Base-by-base conservation (phyloP, 208 protist genomes). In the Strigomonas galati region DNA sequence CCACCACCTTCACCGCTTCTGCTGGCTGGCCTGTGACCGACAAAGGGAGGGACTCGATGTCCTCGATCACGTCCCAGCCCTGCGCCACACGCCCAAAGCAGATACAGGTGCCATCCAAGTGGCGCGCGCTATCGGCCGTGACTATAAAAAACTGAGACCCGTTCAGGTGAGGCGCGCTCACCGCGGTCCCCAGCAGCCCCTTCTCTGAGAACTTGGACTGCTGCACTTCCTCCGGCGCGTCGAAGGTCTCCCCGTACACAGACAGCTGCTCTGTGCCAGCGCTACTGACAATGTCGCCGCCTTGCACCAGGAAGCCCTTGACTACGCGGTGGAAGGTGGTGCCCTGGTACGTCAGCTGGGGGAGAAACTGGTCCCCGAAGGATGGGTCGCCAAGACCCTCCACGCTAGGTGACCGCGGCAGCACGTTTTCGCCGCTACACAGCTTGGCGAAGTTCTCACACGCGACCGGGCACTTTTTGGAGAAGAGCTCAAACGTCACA, bases 141-240 rank as follows among this genome's bases (percentile, higher is more conserved):
- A 95, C 68, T 35, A 97, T 92, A 62, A 97, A 97, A 65, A 97
- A 97, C 78, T 97, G 93, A 23, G 86, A 93, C 21, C 88, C 91
- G 62, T 99, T 99, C 27, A 98, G 97, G 78, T 98, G 89, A 7
- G 93, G 91, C 32, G 98, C 98, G 58, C 95, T 92, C 54, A 99
- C 98, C 35, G 98, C 98, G 66, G 99, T 99, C 14, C 97, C 98
- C 9, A 99, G 78, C 14, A 98, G 68, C n/a, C 97, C 97, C 35
- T 71, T 62, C 27, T 71, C 56, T 61, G 90, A 76, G 61, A 93
- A 92, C 76, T 85, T 89, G 27, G 94, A 91, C 35, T 71, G 80
- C 53, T 90, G 89, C 79, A 97, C 97, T 80, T 99, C 97, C 59
- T 99, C 95, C 46, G 81, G 81, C n/a, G 96, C 96, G 67, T 97